These are phyloP conservation scores for Fonsecaea pedrosoi DNA, from an alignment of 2,329 filamentous ascomycete genomes.

Conservation along the genomic window DNA sequence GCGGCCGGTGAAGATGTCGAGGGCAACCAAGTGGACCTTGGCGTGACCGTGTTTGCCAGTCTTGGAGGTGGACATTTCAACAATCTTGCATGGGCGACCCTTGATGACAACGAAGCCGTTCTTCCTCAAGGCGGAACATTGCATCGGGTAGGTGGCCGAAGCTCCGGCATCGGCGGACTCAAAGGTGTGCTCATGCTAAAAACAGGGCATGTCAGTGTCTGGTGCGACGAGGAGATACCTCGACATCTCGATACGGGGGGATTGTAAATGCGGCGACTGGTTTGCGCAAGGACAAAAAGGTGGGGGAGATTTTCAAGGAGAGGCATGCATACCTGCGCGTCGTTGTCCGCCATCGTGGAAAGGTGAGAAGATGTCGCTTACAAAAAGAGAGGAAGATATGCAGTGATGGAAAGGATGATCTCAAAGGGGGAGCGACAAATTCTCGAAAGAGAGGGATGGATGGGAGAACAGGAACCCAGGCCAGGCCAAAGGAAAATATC, in stretches of 20 bases:
- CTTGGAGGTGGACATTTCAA: slow-evolving; percentile 99
- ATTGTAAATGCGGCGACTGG: slow-evolving; percentile 41
- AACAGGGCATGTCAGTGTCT: slow-evolving; percentile 33
- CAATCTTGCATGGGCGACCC: slow-evolving; percentile 99
- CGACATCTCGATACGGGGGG: slow-evolving; percentile 35
- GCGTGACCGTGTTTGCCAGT: slow-evolving; percentile 99
- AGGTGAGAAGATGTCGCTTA: slow-evolving; percentile 36
- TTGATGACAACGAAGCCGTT: slow-evolving; percentile 99
- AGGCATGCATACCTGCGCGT: slow-evolving; percentile 64
- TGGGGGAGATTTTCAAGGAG: slow-evolving; percentile 38
- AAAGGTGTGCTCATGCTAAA: slow-evolving; percentile 77
- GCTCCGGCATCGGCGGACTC: slow-evolving; percentile 95
- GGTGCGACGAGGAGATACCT: slow-evolving; percentile 25
- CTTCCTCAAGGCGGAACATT: slow-evolving; percentile 99
- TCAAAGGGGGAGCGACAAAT: slow-evolving; percentile 30
- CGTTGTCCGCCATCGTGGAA: slow-evolving; percentile 67
- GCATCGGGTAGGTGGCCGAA: slow-evolving; percentile 93
- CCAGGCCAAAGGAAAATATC: slow-evolving; percentile 35
- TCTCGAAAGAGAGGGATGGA: slow-evolving; percentile 38
- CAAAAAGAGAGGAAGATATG: slow-evolving; percentile 33
- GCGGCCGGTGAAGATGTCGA: slow-evolving; percentile 99
- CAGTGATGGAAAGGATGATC: slow-evolving; percentile 37
- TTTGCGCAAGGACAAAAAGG: slow-evolving; percentile 32
- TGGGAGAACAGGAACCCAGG: slow-evolving; percentile 28
- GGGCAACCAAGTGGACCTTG: slow-evolving; percentile 97